A percentile compares a stretch with the other conserved stretches of the same genome.
phyloP scores from a whole-genome alignment of 441 rosid species.

The Pelargonium myrrhifolium region DNA sequence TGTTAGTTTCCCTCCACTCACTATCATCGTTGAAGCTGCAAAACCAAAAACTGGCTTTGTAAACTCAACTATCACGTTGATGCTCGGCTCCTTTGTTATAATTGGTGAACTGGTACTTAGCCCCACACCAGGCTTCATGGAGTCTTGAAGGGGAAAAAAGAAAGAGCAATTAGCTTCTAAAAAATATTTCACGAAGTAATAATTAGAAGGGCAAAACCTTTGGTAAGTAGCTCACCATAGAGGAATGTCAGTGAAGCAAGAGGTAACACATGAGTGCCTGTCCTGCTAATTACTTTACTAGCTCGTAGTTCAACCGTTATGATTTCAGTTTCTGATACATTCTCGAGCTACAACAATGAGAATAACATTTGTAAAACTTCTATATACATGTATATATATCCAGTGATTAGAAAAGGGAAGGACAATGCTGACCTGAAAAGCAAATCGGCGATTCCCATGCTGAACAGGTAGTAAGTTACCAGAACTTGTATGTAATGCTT shows the following conservation, averaged over 20 bases:
- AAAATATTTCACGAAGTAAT: not conserved
- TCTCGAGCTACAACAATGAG: conserved; percentile 31
- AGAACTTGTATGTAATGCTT: conserved; percentile 29
- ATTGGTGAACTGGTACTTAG: conserved; percentile 39
- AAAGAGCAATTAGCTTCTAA: conserved; percentile 15
- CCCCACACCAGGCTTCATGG: conserved; percentile 32
- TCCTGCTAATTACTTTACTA: conserved; percentile 29
- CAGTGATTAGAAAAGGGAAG: no score
- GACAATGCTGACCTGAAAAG: conserved; percentile 41
- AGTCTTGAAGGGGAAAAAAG: conserved; percentile 25
- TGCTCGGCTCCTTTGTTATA: conserved; percentile 30
- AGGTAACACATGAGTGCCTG: conserved; percentile 39
- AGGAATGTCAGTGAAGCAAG: conserved; percentile 34
- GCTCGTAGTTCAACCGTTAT: conserved; percentile 37
- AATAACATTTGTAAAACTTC: not conserved
- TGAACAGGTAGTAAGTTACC: conserved; percentile 27
- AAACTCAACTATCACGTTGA: conserved; percentile 41
- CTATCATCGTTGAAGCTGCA: conserved; percentile 36
- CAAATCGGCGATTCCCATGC: conserved; percentile 40
- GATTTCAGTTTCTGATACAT: conserved; percentile 31
- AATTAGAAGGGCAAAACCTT: conserved; percentile 1
- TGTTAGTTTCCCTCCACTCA: conserved; percentile 45
- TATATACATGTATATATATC: no score
- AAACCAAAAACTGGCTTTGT: conserved; percentile 58
- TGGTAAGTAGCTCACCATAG: conserved; percentile 29